Base-by-base conservation (phyloP, 2,329 filamentous ascomycete species). In the Xylariaceae sp. region DNA sequence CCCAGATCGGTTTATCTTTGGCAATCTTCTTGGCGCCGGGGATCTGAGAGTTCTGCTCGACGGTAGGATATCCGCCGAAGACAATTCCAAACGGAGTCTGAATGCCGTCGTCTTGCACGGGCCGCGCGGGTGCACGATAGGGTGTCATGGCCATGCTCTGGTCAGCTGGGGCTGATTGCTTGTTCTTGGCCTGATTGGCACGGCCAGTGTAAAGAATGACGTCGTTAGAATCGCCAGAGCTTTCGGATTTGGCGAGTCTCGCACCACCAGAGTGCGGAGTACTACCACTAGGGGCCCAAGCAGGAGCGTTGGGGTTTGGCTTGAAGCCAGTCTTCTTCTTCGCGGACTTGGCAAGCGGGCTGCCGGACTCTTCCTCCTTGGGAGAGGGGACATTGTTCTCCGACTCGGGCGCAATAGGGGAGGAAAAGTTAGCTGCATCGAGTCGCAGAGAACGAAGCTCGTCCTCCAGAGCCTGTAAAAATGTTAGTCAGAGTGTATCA, bases 1-100 rank as follows among this genome's bases (percentile, higher is more conserved):
- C 45, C 62, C 61, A 64, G 6, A 51, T 21, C 4, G 49, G 40
- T 39, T 61, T 60, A 21, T 57, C 37, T 1, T 55, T 55, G 1
- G 56, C 48, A 14, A 58, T 55, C 44, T 47, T 46, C 40, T 52
- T 50, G 22, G 46, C 47, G 0, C 52, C 49, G 0, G 45, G 48
- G 1, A 53, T 29, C 1, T 41, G 48, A 1, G 49, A 37, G 19
- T 54, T 54, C 41, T 54, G 42, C 0, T 54, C 51, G 6, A 49
- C 47, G 1, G 51, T 54, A 5, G 52, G 49, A 25, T 47, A 50
- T 20, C 44, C 42, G 29, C 45, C 49, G 27, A 37, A 39, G 14
- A 50, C 45, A 12, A 48, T 16, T 22, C 49, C 49, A 25, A 47
- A 52, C 5, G 51, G 51, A 3, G 49, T 54, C 22, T 44, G 49